Percentiles rank a stretch among this genome's conserved stretches.
Conservation (phyloP, 2,329 filamentous ascomycete genomes). For the Aureobasidium subglaciale region DNA sequence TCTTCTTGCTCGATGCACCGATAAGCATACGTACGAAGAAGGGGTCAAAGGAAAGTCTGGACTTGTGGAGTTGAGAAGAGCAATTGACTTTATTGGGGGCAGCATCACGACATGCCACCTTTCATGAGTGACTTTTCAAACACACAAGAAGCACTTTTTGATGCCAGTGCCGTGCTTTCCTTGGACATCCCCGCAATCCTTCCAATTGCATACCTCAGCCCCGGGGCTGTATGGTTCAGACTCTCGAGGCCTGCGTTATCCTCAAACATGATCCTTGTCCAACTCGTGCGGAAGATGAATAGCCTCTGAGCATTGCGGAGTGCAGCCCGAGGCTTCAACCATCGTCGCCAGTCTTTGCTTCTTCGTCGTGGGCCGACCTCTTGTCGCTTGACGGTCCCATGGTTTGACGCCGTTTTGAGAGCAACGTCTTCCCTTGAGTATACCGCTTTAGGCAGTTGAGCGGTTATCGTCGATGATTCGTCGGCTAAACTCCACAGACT, state of each 20-base stretch:
- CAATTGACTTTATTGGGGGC: slow-evolving; percentile 9
- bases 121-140: background rate
- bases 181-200: background rate
- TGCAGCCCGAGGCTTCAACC: background rate
- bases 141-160: background rate
- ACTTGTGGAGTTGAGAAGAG: background rate
- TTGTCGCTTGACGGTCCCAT: background rate
- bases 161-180: no score
- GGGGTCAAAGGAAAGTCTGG: background rate
- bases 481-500: slow-evolving; percentile 1
- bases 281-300: background rate
- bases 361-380: background rate
- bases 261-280: background rate
- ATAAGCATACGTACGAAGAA: slow-evolving; percentile 6
- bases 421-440: background rate
- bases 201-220: background rate
- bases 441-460: slow-evolving; percentile 5
- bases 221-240: background rate
- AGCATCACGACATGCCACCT: slow-evolving; percentile 6
- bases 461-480: background rate
- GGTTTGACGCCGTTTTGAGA: background rate
- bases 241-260: background rate
- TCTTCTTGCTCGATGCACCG: background rate
- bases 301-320: background rate
- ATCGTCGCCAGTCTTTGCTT: background rate